Evolutionary conservation across 306 rosid species (phyloP), one percentile per base, ranked within the genome.

Genomic region (Inga laurina): DNA sequence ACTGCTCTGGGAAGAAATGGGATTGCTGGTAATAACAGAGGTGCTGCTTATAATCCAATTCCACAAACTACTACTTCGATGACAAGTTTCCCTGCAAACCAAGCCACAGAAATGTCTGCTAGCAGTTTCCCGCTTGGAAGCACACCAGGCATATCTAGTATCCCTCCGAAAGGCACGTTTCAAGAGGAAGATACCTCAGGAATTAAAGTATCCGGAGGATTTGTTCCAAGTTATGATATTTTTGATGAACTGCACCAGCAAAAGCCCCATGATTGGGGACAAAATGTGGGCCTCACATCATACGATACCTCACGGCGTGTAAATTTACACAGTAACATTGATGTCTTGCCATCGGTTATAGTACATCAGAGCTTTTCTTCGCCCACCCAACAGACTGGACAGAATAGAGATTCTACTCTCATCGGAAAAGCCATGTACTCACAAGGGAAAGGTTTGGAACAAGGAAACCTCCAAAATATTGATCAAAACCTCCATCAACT

Each of bases 231-330:
- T 85, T 93, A 88, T 79, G 97, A 92, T 75, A 91, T 91, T 43
- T 93, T 90, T 49, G 88, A 91, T 64, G 98, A 90, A 73, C 80
- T 92, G 78, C 84, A 85, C n/a, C 91, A 87, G 80, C 95, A 83
- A 30, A 95, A 92, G 66, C 64, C 98, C 74, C 88, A 95, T 75
- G 92, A 90, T 62, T 93, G 98, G 98, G 92, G 90, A 66, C 87
- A 90, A 69, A 91, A 90, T 64, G 79, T 82, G 1, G 90, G 93
- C 51, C 82, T 91, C 76, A 82, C 90, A 15, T 92, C 90, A n/a
- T 93, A 85, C 34, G 90, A 89, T 81, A 79, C 87, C 59, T 86
- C 94, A 62, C 99, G 88, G 77, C 91, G 83, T 64, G 82, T 88
- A 54, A 91, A 88, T 82, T 65, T 84, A 45, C 95, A 87, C 74